phyloP scores from a whole-genome alignment of 768 basidiomycete genomes.

The Austroboletus eburneus region DNA sequence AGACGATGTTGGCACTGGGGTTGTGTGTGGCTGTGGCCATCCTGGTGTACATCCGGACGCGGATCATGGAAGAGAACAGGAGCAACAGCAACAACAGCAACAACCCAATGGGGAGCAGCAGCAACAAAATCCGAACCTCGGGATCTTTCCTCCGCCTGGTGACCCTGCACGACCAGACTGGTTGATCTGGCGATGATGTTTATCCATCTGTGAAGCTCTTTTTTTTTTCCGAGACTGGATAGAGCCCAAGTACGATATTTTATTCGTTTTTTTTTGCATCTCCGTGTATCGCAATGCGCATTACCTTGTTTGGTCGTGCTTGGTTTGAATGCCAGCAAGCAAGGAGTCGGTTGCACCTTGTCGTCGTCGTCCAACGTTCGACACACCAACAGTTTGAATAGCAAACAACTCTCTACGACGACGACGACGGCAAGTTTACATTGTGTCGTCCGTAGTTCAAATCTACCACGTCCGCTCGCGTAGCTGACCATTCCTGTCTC shows the following conservation, averaged over 20 bases:
- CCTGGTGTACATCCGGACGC: constrained; percentile 74
- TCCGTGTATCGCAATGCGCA: neutral
- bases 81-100: constrained; percentile 44
- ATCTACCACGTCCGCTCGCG: no score
- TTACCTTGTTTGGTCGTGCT: constrained; percentile 24
- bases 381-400: constrained; percentile 9
- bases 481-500: no score
- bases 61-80: constrained; percentile 70
- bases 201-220: no score
- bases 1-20: constrained; percentile 74
- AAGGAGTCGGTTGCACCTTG: constrained; percentile 1
- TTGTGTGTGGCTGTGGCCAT: constrained; percentile 71
- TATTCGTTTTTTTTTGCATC: no score
- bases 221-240: no score
- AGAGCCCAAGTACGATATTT: no score
- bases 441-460: no score
- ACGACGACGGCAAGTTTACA: no score
- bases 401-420: no score
- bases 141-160: constrained; percentile 58
- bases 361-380: constrained; percentile 2
- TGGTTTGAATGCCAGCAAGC: constrained; percentile 10
- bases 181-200: constrained; percentile 46
- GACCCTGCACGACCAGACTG: constrained; percentile 65
- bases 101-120: constrained; percentile 33
- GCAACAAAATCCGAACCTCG: constrained; percentile 35